Evolutionary conservation across 2,329 filamentous ascomycete genomes (phyloP).

Genomic region (Periconia sp.): DNA sequence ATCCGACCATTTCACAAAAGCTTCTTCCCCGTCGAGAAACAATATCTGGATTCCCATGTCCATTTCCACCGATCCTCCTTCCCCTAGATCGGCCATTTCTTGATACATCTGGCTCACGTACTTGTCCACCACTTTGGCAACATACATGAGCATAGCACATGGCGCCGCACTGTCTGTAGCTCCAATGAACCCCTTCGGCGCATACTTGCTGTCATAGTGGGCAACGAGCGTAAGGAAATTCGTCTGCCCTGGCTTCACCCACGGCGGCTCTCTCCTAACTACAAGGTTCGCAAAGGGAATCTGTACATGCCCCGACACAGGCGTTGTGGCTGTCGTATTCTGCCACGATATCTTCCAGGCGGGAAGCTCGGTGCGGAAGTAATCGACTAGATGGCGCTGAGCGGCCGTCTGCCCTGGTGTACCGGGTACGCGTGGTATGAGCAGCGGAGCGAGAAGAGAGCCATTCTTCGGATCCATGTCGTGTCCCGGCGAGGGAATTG

Average conservation of each 20-base stretch:
- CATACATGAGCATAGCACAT: conserved; percentile 91
- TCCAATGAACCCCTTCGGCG: conserved; percentile 85
- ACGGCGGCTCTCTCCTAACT: conserved; percentile 86
- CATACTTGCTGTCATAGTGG: conserved; percentile 88
- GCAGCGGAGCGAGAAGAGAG: conserved; percentile 80
- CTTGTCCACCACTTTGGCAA: conserved; percentile 77
- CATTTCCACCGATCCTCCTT: conserved; percentile 69
- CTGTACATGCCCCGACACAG: conserved; percentile 70
- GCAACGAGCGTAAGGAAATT: conserved; percentile 85
- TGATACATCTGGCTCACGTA: conserved; percentile 84
- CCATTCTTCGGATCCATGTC: conserved; percentile 83
- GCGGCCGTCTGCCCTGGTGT: conserved; percentile 76
- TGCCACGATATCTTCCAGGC: conserved; percentile 83
- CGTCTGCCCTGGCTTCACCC: conserved; percentile 74
- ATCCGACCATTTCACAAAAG: conserved; percentile 80
- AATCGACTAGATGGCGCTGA: conserved; percentile 81
- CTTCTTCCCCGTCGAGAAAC: conserved; percentile 92
- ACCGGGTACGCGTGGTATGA: conserved; percentile 87
- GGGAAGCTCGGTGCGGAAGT: conserved; percentile 77
- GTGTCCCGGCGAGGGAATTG: conserved; percentile 71
- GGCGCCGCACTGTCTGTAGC: conserved; percentile 93
- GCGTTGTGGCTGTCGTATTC: conserved; percentile 87
- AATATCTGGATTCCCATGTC: conserved; percentile 87
- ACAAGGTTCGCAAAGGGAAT: conserved; percentile 89
- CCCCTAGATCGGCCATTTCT: conserved; percentile 63